A percentile compares a stretch with the other conserved stretches of the same genome.
phyloP scores from a whole-genome alignment of 768 basidiomycete genomes.

The Lenzites betulinus region DNA sequence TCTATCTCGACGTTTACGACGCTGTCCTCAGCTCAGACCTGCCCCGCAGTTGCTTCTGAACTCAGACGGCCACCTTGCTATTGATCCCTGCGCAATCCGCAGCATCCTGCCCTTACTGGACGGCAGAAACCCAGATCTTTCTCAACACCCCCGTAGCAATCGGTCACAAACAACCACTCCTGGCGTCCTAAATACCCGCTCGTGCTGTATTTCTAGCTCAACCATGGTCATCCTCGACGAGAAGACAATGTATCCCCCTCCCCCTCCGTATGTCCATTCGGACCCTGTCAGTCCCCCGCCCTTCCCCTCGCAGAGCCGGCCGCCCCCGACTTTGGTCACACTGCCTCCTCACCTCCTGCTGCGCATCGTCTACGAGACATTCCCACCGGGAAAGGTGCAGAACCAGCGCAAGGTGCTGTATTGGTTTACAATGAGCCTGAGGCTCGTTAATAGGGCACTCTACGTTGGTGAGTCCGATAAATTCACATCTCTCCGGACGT shows the following conservation, averaged over 20 bases:
- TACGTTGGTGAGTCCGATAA: constrained; percentile 56
- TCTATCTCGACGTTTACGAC: constrained; percentile 13
- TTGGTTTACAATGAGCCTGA: constrained; percentile 65
- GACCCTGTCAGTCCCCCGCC: constrained; percentile 36
- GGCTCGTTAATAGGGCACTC: constrained; percentile 64
- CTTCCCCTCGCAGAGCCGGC: constrained; percentile 30
- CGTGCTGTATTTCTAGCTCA: constrained; percentile 11
- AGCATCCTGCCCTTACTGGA: constrained; percentile 6
- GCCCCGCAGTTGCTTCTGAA: constrained; percentile 18
- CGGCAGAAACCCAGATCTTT: constrained; percentile 2
- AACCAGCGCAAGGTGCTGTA: constrained; percentile 67
- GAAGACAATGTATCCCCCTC: constrained; percentile 40
- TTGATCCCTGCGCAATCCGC: constrained; percentile 18
- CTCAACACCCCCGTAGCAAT: constrained; percentile 2
- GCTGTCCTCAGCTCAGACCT: not conserved
- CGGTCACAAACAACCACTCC: constrained; percentile 13
- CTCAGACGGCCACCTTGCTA: constrained; percentile 4
- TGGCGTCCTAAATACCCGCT: constrained; percentile 16
- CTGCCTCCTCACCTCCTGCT: constrained; percentile 68
- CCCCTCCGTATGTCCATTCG: constrained; percentile 38
- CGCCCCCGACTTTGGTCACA: constrained; percentile 30
- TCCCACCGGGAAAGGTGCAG: constrained; percentile 52
- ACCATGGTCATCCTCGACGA: constrained; percentile 50
- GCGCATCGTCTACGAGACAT: constrained; percentile 65
- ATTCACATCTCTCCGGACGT: not conserved